Evolutionary conservation across 164 flowering plant genomes (phyloP), one percentile per base, ranked within the genome.

Genomic region (Umbellularia californica): DNA sequence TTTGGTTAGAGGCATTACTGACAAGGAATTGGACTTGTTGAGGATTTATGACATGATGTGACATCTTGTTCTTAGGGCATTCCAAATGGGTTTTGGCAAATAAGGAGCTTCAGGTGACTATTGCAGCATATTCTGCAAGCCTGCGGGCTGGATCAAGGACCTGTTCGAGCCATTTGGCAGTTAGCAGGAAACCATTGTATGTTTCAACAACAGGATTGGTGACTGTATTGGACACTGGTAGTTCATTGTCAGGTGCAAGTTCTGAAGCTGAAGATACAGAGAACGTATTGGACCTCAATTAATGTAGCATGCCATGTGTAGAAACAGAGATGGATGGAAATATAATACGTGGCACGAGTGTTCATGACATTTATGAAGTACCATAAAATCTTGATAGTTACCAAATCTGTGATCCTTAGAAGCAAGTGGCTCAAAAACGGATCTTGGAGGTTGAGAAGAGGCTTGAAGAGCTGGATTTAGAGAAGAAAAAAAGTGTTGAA

Each of bases 301-400:
- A 7, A 27, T 50, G 24, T 72, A 50, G 17, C 41, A 35, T 27
- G 20, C 68, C 41, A 4, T 41, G 71, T 25, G 12, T 30, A 62
- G 73, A 79, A 50, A 75, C 63, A 67, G 82, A 82, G 72, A 77
- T 27, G 17, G 41, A 33, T 70, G 64, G 24, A 24, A 77, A 72
- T 52, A 22, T 77, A 69, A 15, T 66, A 47, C 24, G 77, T 67
- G 65, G 84, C 2, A 62, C 73, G 15, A 77, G 74, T 71, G 82
- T 90, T 35, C 84, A 85, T 25, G 97, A 92, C 78, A 77, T 94
- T 23, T 89, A 82, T 79, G 97, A 92, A 83, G 92, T 94, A 24
- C 94, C 92, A 28, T 78, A 81, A 75, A 63, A 35, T 58, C 35
- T 51, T 70, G 78, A 82, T 64, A 76, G 64, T 33, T 11, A 24